Conservation (phyloP, 192 early-diverging fungal genomes). For the Paraglomus occultum region DNA sequence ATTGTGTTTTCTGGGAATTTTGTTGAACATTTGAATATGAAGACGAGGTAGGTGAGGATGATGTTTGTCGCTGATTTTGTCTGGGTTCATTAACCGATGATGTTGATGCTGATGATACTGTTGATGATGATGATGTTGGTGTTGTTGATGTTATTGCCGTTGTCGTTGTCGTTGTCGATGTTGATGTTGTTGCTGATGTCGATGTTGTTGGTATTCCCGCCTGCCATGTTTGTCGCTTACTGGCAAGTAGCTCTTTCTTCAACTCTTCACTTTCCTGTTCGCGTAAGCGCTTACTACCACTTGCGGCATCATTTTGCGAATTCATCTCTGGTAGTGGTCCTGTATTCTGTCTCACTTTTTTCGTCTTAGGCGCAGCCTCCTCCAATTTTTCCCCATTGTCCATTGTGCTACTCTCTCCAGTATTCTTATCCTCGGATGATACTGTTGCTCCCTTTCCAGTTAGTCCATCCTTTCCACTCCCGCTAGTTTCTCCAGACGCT, state of each 20-base stretch:
- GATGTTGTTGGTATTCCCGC: too few species aligned
- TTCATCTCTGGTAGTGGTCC: background rate
- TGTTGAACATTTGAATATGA: background rate
- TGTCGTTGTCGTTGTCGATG: background rate
- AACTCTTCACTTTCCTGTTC: too few species aligned
- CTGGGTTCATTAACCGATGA: background rate
- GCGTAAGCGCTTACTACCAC: background rate
- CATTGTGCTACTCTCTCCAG: too few species aligned
- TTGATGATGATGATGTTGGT: constrained; percentile 1
- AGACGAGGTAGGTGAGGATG: too few species aligned
- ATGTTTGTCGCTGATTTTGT: constrained; percentile 4
- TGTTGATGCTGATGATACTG: background rate
- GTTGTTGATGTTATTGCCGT: background rate
- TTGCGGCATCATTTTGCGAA: background rate
- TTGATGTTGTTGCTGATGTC: too few species aligned
- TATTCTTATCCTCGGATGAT: background rate
- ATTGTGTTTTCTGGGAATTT: constrained; percentile 17
- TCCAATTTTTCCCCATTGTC: background rate
- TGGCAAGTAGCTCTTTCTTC: too few species aligned
- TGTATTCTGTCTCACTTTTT: background rate
- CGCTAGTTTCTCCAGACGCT: background rate
- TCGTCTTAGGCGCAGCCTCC: background rate
- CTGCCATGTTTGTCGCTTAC: too few species aligned
- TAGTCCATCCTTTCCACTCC: background rate
- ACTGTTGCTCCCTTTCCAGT: background rate